phyloP scores from a whole-genome alignment of 2,329 filamentous ascomycete species.

The Graphilbum sp. region DNA sequence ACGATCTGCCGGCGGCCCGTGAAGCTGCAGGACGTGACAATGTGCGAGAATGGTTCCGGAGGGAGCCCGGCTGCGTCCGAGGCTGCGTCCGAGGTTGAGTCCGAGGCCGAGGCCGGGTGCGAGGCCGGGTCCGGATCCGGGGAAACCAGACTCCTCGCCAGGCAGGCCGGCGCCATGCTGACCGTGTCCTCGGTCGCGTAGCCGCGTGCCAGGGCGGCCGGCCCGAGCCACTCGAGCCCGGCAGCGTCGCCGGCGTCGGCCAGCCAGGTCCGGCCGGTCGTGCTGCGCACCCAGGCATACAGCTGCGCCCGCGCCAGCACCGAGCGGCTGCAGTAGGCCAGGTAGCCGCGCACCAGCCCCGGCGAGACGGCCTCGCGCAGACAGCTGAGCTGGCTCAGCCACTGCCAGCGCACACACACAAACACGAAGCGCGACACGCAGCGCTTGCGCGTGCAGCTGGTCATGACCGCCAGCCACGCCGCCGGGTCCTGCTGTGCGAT shows the following conservation, averaged over 20 bases:
- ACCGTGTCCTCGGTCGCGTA: background rate
- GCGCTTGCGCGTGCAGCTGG: background rate
- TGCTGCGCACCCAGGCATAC: background rate
- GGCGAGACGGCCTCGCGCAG: background rate
- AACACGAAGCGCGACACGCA: background rate
- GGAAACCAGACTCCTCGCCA: too few species aligned
- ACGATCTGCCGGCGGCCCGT: background rate
- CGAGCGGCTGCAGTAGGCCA: slow-evolving; percentile 1
- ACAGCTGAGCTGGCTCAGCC: slow-evolving; percentile 1
- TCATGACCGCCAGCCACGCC: background rate
- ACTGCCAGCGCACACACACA: background rate
- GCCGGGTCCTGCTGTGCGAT: slow-evolving; percentile 1
- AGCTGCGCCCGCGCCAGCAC: slow-evolving; percentile 1
- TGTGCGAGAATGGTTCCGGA: background rate
- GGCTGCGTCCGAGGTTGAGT: background rate
- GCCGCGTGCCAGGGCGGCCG: background rate
- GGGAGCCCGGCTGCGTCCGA: background rate
- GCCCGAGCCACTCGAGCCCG: background rate
- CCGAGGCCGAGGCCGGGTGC: background rate
- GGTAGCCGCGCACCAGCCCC: background rate
- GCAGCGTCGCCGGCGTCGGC: background rate
- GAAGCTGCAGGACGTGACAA: background rate
- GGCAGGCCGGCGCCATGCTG: background rate
- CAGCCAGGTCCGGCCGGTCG: background rate
- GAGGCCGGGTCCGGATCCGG: background rate